Percentiles rank a stretch among this genome's conserved stretches.
These are phyloP conservation scores for Mrakia gelida DNA, from an alignment of 768 basidiomycete genomes.

Conservation along the genomic window DNA sequence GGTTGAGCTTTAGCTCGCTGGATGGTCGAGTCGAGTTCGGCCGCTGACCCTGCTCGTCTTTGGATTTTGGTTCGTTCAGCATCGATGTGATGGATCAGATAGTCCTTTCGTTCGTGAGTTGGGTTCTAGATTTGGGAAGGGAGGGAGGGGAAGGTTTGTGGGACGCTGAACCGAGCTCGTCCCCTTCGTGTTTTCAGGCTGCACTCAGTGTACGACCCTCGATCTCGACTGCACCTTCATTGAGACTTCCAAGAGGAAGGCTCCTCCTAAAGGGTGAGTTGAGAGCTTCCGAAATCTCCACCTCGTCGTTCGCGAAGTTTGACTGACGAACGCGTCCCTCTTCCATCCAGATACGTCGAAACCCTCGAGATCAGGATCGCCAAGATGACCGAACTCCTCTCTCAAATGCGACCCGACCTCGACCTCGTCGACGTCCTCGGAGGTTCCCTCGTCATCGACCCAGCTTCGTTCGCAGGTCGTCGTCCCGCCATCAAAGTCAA, in stretches of 20 bases:
- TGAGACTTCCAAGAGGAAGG: not conserved
- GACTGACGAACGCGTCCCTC: not conserved
- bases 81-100: not conserved
- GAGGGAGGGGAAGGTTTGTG: not conserved
- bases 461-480: not conserved
- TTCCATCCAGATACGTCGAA: slow-evolving; percentile 6
- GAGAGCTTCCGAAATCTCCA: not conserved
- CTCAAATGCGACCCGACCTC: not conserved
- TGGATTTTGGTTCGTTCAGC: not conserved
- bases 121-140: too few relatives aligned
- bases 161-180: not conserved
- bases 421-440: not conserved
- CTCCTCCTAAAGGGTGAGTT: not conserved
- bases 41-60: not conserved
- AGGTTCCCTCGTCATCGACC: not conserved
- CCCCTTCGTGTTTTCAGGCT: not conserved
- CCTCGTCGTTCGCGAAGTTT: not conserved
- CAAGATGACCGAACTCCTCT: not conserved
- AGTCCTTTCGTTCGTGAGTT: not conserved
- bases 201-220: not conserved
- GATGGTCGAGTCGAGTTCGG: too few relatives aligned
- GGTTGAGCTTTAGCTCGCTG: not conserved
- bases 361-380: not conserved
- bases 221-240: not conserved
- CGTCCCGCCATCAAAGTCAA: not conserved